Evolutionary conservation across 306 rosid genomes (phyloP), one percentile per base, ranked within the genome.

Genomic region (Lathyrus tuberosus): DNA sequence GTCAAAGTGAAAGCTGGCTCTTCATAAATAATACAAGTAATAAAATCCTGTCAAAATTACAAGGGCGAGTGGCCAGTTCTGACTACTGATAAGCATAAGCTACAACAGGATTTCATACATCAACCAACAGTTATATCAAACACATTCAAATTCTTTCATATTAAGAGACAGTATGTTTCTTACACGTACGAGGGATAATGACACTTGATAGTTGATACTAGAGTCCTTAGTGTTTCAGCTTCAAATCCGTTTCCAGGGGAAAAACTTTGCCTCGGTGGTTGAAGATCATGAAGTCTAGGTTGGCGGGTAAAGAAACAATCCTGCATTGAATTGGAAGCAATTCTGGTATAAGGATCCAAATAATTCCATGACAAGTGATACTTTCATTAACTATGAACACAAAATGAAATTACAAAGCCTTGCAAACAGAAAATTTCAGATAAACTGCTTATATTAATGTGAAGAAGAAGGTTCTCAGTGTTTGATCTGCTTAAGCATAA

Each of bases 271-370:
- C 86, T 63, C 97, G 85, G 77, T 89, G 94, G 76, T 91, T 91
- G 86, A 91, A 91, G 77, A 85, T 79, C 91, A 89, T 87, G 58
- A 91, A 91, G 83, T 91, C 97, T 51, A 78, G 74, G 79, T 85
- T 91, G 65, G 73, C 90, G 33, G 94, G 95, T 66, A 91, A 83
- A 71, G 87, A 86, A 69, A 87, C 94, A 44, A 89, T 79, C 84
- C 97, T 89, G 86, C 81, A 83, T 41, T 75, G 48, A 80, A 67
- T 18, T 18, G 51, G 67, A 82, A 63, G 71, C 41, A 81, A 49
- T 43, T 54, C 13, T 56, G 70, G 37, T 44, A 73, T 57, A 69
- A 22, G 65, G 59, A 58, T 67, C 17, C 43, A 31, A 11, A 10
- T 41, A 56, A 63, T 14, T 33, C 58, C 67, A 47, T 47, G 26